Percentiles rank a stretch among this genome's conserved stretches.
These are phyloP conservation scores for Fusarium burgessii DNA, from an alignment of 2,329 filamentous ascomycete genomes.

Conservation along the genomic window DNA sequence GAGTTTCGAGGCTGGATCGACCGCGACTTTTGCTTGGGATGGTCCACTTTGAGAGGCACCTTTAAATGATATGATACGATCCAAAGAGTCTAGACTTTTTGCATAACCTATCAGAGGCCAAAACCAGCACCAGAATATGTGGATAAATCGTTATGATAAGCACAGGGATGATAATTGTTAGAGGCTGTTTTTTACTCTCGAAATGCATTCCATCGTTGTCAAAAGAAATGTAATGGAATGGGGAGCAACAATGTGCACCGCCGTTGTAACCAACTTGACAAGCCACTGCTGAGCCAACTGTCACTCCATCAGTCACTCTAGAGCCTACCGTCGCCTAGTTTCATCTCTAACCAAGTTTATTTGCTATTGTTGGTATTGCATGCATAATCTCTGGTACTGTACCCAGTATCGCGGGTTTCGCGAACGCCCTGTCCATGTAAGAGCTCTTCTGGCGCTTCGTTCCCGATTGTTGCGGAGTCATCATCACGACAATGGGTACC, in stretches of 20 bases:
- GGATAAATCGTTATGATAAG: not conserved
- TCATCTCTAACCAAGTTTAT: constrained; percentile 3
- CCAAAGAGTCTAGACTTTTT: constrained; percentile 20
- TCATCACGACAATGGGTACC: not conserved
- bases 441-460: not conserved
- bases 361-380: not conserved
- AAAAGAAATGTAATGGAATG: constrained; percentile 16
- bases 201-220: constrained; percentile 9
- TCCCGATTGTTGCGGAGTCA: constrained; percentile 1
- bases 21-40: constrained; percentile 5
- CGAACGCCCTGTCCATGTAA: constrained; percentile 24
- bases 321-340: constrained; percentile 10
- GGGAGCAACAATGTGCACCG: not conserved
- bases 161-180: not conserved
- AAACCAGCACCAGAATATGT: not conserved
- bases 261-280: constrained; percentile 5
- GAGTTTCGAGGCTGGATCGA: constrained; percentile 36
- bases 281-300: constrained; percentile 8
- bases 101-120: constrained; percentile 6
- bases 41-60: constrained; percentile 17
- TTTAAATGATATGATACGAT: constrained; percentile 16
- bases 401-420: constrained; percentile 8
- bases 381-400: constrained; percentile 15
- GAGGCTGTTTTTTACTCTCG: not conserved
- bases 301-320: not conserved